Evolutionary conservation across 1,139 yeast genomes (phyloP).

Genomic region (Kodamaea fungicola): DNA sequence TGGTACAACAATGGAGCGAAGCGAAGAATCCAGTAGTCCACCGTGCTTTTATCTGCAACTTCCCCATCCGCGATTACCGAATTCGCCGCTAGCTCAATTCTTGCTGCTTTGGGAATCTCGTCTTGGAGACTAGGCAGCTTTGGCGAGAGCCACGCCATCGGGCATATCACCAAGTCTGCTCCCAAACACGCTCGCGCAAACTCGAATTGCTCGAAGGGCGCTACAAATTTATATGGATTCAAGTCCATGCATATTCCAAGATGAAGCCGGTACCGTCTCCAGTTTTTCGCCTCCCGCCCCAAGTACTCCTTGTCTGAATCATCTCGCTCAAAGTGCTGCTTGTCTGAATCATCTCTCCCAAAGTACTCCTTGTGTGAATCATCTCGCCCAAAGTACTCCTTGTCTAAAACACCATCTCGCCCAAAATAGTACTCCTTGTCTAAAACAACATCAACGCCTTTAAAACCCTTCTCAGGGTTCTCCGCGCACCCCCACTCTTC

Average conservation of each 20-base stretch:
- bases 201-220: constrained; percentile 74
- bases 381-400: constrained; percentile 16
- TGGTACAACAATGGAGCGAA: constrained; percentile 61
- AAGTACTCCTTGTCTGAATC: constrained; percentile 29
- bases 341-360: constrained; percentile 22
- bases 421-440: constrained; percentile 23
- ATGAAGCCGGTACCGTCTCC: constrained; percentile 33
- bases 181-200: constrained; percentile 55
- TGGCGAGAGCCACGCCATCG: constrained; percentile 85
- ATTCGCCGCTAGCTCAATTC: not conserved
- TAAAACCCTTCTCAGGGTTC: constrained; percentile 49
- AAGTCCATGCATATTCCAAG: constrained; percentile 96
- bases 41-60: constrained; percentile 23
- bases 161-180: constrained; percentile 61
- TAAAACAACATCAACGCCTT: constrained; percentile 35
- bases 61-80: constrained; percentile 7
- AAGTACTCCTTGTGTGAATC: not conserved
- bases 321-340: constrained; percentile 16
- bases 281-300: not conserved
- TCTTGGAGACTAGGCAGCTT: constrained; percentile 32
- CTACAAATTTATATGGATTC: constrained; percentile 79
- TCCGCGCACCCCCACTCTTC: constrained; percentile 78
- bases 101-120: constrained; percentile 2
- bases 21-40: constrained; percentile 68
- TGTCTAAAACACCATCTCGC: constrained; percentile 29